Evolutionary conservation across 139 green algal genomes (phyloP), one percentile per base, ranked within the genome.

Genomic region (Coelastrella sp.): DNA sequence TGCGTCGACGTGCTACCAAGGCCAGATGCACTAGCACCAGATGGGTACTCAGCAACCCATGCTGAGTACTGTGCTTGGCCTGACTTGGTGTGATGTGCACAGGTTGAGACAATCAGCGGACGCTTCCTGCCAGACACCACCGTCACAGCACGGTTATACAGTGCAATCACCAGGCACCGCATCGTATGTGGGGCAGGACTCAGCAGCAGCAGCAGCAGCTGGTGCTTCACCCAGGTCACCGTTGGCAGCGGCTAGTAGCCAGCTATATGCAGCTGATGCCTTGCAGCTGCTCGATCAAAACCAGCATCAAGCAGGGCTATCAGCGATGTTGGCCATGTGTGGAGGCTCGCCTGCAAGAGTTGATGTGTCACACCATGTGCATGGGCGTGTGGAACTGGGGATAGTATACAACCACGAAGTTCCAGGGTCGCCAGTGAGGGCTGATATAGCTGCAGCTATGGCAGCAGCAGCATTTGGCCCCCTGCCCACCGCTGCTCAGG

Each of bases 331-430:
- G 14, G 54, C 68, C 22, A 32, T 65, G 20, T 11, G 16, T 66
- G 68, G 66, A 22, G 23, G 23, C 58, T 23, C 47, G 32, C 16
- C 32, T 2, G 56, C 20, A 54, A 68, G 83, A 10, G 8, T 88
- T 17, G 83, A 88, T 22, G 54, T 88, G 6, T 77, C 61, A 13
- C 83, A 88, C 20, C 83, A 88, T 57, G 83, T 88, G 54, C 83
- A 88, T 66, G 83, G 83, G 7, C 19, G 68, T 61, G 83, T 88
- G 32, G 83, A 88, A 68, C 66, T 88, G 5, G 83, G 83, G 20
- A 80, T 88, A 4, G 56, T 54, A 4, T 80, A 75, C 83, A 80
- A 54, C 83, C 66, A 66, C 2, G 8, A 58, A 19, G 1, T 47
- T 47, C 1, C 32, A 47, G 20, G 23, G 47, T 88, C 83, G 11